Evolutionary conservation across 345 rosid genomes (phyloP).

Genomic region (Eucalyptus virginea): DNA sequence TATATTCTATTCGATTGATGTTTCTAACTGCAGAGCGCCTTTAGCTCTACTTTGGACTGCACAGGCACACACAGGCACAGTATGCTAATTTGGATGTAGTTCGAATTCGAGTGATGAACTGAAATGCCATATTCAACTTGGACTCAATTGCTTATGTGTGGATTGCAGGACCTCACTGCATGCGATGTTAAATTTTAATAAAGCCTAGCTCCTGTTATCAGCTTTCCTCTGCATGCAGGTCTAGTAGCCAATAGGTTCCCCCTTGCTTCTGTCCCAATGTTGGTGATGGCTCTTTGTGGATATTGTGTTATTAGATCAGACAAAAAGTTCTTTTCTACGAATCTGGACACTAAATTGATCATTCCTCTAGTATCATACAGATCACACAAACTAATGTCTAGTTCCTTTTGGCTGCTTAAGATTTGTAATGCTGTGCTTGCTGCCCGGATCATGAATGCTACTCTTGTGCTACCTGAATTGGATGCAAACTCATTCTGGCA

Average conservation of each 20-base stretch:
- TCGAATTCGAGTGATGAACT: not conserved
- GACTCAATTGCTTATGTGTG: not conserved
- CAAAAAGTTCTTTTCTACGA: not conserved
- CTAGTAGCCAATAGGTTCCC: not conserved
- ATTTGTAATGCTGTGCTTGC: conserved; percentile 99
- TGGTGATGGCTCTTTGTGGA: not conserved
- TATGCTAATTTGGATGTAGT: not conserved
- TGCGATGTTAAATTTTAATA: not conserved
- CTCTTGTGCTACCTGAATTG: conserved; percentile 91
- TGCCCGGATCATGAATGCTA: conserved; percentile 98
- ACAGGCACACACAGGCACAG: not conserved
- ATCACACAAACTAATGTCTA: not conserved
- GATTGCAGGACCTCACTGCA: not conserved
- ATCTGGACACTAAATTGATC: not conserved
- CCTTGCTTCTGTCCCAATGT: not conserved
- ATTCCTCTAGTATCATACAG: not conserved
- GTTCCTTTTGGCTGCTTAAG: conserved; percentile 22
- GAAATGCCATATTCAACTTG: not conserved
- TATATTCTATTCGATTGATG: not conserved
- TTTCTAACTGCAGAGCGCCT: not conserved
- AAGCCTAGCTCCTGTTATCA: not conserved
- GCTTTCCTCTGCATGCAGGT: not conserved
- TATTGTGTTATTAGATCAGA: not conserved
- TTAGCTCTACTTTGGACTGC: not conserved
- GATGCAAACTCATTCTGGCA: conserved; percentile 99